A percentile compares a stretch with the other conserved stretches of the same genome.
phyloP scores from a whole-genome alignment of 148 eudicot species.

The Pharnaceum exiguum region DNA sequence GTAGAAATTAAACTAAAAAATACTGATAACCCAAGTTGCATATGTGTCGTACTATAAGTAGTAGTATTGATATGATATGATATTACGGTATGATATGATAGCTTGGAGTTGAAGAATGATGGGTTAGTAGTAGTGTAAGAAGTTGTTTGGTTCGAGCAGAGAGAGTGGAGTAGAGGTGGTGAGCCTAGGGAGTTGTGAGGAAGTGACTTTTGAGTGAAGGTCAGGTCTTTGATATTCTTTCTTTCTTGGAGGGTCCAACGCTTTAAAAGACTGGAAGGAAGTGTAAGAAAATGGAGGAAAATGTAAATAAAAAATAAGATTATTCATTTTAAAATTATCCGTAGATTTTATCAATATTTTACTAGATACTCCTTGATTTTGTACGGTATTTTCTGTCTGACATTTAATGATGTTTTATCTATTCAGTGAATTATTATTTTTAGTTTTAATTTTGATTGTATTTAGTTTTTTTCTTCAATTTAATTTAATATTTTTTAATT shows the following conservation, averaged over 20 bases:
- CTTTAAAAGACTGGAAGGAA: not conserved
- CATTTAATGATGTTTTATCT: too few species aligned
- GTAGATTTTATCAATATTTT: too few species aligned
- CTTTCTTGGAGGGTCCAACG: conserved; percentile 44
- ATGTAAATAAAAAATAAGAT: too few species aligned
- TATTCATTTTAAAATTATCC: too few species aligned
- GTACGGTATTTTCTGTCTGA: too few species aligned
- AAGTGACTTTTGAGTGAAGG: conserved; percentile 59
- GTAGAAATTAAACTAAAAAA: not conserved
- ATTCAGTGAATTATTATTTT: too few species aligned
- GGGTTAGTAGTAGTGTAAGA: not conserved
- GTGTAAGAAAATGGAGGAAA: not conserved
- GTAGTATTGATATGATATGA: not conserved
- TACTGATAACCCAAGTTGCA: not conserved
- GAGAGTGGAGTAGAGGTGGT: not conserved
- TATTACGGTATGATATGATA: not conserved
- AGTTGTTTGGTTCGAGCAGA: not conserved
- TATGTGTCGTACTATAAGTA: not conserved
- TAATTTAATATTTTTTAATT: too few species aligned
- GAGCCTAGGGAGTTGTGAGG: conserved; percentile 37
- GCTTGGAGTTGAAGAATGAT: conserved; percentile 8
- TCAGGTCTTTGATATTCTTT: not conserved
- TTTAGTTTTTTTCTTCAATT: too few species aligned
- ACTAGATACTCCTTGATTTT: too few species aligned
- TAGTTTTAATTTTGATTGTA: too few species aligned